Evolutionary conservation across 2,329 filamentous ascomycete species (phyloP).

Genomic region (Trichothecium roseum): DNA sequence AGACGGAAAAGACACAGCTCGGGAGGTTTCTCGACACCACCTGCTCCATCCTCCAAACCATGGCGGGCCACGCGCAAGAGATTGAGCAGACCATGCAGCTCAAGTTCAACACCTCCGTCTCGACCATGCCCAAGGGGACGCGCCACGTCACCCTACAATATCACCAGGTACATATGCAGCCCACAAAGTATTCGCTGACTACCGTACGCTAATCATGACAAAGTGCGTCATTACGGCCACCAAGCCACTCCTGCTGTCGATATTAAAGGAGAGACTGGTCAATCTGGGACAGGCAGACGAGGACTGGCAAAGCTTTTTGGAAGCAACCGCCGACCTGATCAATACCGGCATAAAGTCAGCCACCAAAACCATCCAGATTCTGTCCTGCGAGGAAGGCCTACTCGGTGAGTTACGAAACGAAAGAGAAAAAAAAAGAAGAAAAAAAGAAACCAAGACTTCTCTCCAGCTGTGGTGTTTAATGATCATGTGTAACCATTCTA

Average conservation of each 20-base stretch:
- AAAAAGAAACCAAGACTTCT: too few species aligned
- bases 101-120: constrained; percentile 22
- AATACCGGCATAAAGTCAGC: constrained; percentile 30
- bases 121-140: constrained; percentile 24
- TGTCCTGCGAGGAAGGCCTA: constrained; percentile 21
- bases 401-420: constrained; percentile 25
- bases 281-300: constrained; percentile 13
- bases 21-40: constrained; percentile 24
- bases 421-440: too few species aligned
- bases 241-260: constrained; percentile 24
- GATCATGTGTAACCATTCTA: background rate
- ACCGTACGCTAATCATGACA: background rate
- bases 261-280: constrained; percentile 24
- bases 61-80: constrained; percentile 26
- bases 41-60: constrained; percentile 20
- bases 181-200: rapidly evolving
- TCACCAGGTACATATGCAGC: constrained; percentile 23
- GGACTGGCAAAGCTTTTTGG: constrained; percentile 20
- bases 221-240: constrained; percentile 29
- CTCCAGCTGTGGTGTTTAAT: background rate
- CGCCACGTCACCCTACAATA: constrained; percentile 26
- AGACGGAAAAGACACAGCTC: constrained; percentile 20
- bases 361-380: constrained; percentile 25
- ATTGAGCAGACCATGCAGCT: constrained; percentile 23
- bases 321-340: constrained; percentile 22